These are phyloP conservation scores for Colletotrichum echinochloae DNA, from an alignment of 2,329 filamentous ascomycete species.

Conservation along the genomic window DNA sequence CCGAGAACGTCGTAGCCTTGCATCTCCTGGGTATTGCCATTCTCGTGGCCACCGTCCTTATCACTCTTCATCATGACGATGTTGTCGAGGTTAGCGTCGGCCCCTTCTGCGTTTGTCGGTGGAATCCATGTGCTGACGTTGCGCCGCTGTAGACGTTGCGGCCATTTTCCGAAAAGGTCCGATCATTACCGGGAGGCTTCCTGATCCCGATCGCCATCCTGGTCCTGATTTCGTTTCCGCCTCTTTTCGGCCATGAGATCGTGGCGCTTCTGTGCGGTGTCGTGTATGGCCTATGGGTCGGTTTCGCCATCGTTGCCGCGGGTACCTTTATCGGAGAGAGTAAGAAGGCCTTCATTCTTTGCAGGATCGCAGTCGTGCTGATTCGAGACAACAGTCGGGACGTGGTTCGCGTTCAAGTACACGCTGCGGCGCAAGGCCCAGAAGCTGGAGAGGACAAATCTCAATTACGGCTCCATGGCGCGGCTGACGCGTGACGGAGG, in stretches of 20 bases:
- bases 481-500: slow-evolving; percentile 55
- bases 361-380: not conserved
- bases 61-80: slow-evolving; percentile 53
- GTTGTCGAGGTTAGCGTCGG: slow-evolving; percentile 48
- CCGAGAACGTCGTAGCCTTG: slow-evolving; percentile 27
- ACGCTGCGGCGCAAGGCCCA: slow-evolving; percentile 51
- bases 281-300: slow-evolving; percentile 56
- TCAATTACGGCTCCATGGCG: slow-evolving; percentile 55
- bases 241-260: slow-evolving; percentile 57
- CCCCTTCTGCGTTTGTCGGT: not conserved
- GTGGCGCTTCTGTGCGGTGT: slow-evolving; percentile 56
- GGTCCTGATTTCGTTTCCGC: slow-evolving; percentile 55
- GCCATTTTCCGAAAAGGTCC: slow-evolving; percentile 53
- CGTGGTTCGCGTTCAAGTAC: slow-evolving; percentile 56
- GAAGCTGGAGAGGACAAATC: slow-evolving; percentile 54
- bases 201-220: slow-evolving; percentile 55
- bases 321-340: slow-evolving; percentile 56
- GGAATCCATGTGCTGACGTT: not conserved
- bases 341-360: not conserved
- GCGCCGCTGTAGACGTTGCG: slow-evolving; percentile 43
- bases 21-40: slow-evolving; percentile 48
- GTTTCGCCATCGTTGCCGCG: slow-evolving; percentile 55
- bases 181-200: slow-evolving; percentile 53
- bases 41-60: slow-evolving; percentile 47
- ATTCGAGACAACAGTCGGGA: slow-evolving; percentile 44